Evolutionary conservation across 345 rosid species (phyloP).

Genomic region (Adansonia digitata): DNA sequence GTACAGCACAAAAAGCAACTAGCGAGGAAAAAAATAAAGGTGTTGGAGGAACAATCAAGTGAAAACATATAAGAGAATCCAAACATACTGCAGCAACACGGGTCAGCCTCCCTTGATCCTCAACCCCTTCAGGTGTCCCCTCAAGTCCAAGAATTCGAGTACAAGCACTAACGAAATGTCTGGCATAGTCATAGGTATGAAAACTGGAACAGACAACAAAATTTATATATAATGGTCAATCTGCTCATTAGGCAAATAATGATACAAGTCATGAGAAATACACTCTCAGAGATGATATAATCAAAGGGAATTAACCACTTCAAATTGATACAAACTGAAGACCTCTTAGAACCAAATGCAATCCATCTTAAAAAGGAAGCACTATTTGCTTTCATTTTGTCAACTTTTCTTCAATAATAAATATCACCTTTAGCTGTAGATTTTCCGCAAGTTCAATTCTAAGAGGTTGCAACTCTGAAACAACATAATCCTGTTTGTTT

Average conservation of each 20-base stretch:
- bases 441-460: neutral
- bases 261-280: neutral
- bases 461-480: neutral
- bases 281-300: neutral
- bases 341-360: neutral
- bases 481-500: neutral
- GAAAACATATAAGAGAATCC: conserved; percentile 13
- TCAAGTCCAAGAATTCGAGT: conserved; percentile 98
- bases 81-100: conserved; percentile 93
- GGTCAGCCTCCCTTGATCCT: conserved; percentile 93
- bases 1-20: conserved; percentile 9
- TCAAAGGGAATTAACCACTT: conserved; percentile 4
- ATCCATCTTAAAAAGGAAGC: neutral
- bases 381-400: neutral
- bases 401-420: neutral
- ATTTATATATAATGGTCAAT: neutral
- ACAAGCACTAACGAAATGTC: conserved; percentile 98
- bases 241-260: neutral
- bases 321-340: neutral
- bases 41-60: conserved; percentile 18
- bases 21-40: conserved; percentile 1
- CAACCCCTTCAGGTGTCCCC: conserved; percentile 99
- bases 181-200: conserved; percentile 97
- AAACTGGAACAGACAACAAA: conserved; percentile 42
- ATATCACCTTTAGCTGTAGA: neutral